A percentile compares a stretch with the other conserved stretches of the same genome.
Conservation (phyloP, 2,329 filamentous ascomycete species). For the Ophiostoma piceae region DNA sequence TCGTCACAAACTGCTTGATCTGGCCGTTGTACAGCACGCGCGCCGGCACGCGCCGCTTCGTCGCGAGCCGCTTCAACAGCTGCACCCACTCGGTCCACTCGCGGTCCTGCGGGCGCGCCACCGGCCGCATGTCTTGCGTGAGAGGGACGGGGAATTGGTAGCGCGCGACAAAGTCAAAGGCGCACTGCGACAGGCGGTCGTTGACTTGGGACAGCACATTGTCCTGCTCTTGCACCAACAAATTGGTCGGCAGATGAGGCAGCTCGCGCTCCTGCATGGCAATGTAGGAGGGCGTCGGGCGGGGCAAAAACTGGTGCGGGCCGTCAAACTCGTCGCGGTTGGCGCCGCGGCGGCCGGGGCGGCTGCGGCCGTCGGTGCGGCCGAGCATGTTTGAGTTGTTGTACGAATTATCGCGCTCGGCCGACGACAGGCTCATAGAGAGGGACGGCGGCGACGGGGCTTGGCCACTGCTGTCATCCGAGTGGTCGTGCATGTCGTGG, state of each 20-base stretch:
- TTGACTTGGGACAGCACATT: constrained; percentile 74
- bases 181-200: constrained; percentile 76
- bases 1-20: constrained; percentile 86
- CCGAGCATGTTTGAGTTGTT: constrained; percentile 25
- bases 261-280: constrained; percentile 74
- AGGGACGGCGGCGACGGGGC: constrained; percentile 36
- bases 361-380: constrained; percentile 47
- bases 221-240: constrained; percentile 80
- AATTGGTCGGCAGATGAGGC: constrained; percentile 74
- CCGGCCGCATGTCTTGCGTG: constrained; percentile 72
- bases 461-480: constrained; percentile 22
- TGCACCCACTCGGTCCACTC: constrained; percentile 94
- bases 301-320: constrained; percentile 73
- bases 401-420: neutral
- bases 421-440: constrained; percentile 25
- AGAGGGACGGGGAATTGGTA: constrained; percentile 86
- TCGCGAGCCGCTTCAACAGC: constrained; percentile 76
- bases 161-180: constrained; percentile 85
- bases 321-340: constrained; percentile 89
- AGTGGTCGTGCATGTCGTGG: neutral
- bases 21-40: constrained; percentile 81
- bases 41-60: constrained; percentile 78
- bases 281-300: constrained; percentile 64
- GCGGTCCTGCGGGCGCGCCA: constrained; percentile 68
- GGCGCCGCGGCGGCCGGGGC: constrained; percentile 62